Percentiles rank a stretch among this genome's conserved stretches.
phyloP scores from a whole-genome alignment of 306 rosid genomes.

The Vigna mungo region DNA sequence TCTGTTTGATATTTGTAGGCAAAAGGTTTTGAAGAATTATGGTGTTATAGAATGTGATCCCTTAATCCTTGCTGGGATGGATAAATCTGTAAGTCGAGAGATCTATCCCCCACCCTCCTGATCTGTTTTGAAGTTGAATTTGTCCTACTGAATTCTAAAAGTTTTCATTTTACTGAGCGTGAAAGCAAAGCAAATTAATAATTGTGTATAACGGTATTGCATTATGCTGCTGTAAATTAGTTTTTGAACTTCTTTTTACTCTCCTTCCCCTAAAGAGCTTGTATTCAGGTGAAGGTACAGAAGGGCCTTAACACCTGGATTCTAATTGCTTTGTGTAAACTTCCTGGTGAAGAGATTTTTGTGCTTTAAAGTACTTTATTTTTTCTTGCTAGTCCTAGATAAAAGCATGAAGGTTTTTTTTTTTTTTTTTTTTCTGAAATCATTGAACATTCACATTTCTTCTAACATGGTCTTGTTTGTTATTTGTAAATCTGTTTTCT shows the following conservation, averaged over 20 bases:
- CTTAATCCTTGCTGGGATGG: constrained; percentile 74
- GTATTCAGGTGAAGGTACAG: constrained; percentile 19
- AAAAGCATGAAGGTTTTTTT: constrained; percentile 6
- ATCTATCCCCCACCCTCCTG: not conserved
- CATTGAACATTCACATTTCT: constrained; percentile 13
- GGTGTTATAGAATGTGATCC: constrained; percentile 84
- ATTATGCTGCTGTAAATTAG: not conserved
- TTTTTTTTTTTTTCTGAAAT: constrained; percentile 23
- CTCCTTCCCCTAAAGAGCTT: not conserved
- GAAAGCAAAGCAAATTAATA: constrained; percentile 17
- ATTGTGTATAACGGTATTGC: constrained; percentile 14
- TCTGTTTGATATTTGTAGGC: constrained; percentile 57
- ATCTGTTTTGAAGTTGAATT: not conserved
- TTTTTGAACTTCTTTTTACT: constrained; percentile 16
- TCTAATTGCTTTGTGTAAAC: constrained; percentile 1
- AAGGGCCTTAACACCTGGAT: constrained; percentile 1
- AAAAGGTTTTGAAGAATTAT: constrained; percentile 73
- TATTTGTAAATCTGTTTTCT: constrained; percentile 22
- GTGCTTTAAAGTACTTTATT: constrained; percentile 18
- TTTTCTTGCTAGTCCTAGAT: constrained; percentile 6
- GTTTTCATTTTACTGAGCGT: constrained; percentile 9
- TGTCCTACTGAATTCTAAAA: constrained; percentile 12
- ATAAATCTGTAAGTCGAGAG: constrained; percentile 67
- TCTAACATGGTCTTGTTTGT: constrained; percentile 1
- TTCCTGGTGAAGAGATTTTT: constrained; percentile 8